phyloP scores from a whole-genome alignment of 2,329 filamentous ascomycete species.

The Colletotrichum eleusines region DNA sequence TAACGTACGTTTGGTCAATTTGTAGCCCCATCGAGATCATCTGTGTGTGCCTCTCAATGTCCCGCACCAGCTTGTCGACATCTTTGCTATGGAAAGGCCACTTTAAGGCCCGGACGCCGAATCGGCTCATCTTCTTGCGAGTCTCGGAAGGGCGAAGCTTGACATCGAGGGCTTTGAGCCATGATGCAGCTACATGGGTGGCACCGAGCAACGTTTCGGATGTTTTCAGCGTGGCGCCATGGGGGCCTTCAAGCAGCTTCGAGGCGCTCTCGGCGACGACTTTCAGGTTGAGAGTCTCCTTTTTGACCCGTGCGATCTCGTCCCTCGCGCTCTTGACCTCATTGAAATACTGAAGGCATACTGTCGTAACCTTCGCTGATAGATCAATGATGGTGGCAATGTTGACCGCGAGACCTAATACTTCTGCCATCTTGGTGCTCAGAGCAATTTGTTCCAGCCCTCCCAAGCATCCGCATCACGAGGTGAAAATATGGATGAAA shows the following conservation, averaged over 20 bases:
- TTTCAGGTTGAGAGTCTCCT: constrained; percentile 46
- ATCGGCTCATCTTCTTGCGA: constrained; percentile 48
- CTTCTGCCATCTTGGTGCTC: constrained; percentile 43
- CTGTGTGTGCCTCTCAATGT: constrained; percentile 47
- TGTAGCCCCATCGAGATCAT: constrained; percentile 49
- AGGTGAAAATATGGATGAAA: too few species aligned
- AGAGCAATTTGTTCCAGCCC: neutral
- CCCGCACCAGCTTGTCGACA: constrained; percentile 47
- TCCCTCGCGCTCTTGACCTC: constrained; percentile 49
- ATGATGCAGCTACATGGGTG: constrained; percentile 40
- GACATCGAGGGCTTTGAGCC: constrained; percentile 45
- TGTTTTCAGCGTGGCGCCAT: constrained; percentile 46
- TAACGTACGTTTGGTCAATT: constrained; percentile 51
- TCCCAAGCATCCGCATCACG: too few species aligned
- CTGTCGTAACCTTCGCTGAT: constrained; percentile 51
- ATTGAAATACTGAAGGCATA: constrained; percentile 52
- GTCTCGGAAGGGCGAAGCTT: constrained; percentile 44
- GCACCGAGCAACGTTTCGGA: constrained; percentile 44
- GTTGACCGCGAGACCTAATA: constrained; percentile 51
- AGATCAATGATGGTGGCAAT: constrained; percentile 54
- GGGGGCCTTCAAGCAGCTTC: constrained; percentile 46
- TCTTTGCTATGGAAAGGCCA: constrained; percentile 55
- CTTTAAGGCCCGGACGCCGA: constrained; percentile 52
- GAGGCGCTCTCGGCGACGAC: constrained; percentile 45
- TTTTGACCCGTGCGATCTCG: constrained; percentile 50